Base-by-base conservation (phyloP, 2,329 filamentous ascomycete genomes). In the Scedosporium minutisporum region DNA sequence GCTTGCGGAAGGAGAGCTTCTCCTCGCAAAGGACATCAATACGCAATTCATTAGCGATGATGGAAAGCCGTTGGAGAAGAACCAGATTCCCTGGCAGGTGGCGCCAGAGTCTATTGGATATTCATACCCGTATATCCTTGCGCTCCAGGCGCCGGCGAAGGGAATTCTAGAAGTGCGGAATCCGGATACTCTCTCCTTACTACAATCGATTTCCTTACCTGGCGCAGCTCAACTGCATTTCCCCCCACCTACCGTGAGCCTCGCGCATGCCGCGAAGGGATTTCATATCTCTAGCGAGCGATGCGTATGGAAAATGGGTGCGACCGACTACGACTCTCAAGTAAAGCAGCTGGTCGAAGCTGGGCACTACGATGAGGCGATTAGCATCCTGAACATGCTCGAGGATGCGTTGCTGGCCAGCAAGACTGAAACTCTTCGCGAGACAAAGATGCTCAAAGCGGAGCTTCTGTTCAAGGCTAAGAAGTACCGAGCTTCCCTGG, bases 11-110 rank as follows among this genome's bases (percentile, higher is more conserved):
- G 90, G 90, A 4, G 85, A 97, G 75, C 85, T 97, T 72, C 77
- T 99, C 64, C 81, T 99, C n/a, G 91, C 93, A n/a, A 96, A 96
- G 73, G 95, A 99, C 68, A 91, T 97, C 69, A 96, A 97, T 72
- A 96, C 93, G 1, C 78, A 97, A 61, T 99, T 99, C 72, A 89
- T 96, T 67, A 88, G 95, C 63, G 84, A 88, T 10, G 82, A 91
- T 33, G 95, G 93, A 4, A 93, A 91, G 67, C 83, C 92, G 0
- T 72, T 96, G 41, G 88, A 93, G 55, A 91, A 90, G 74, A 82
- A 89, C 62, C 93, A 97, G 72, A 87, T 99, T n/a, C 92, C 92
- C 1, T 99, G 95, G 95, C 84, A 87, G 51, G 80, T 85, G 41
- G 91, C 93, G 1, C 96, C 95, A 1, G 93, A 97, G 69, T 88